Base-by-base conservation (phyloP, 306 rosid species). In the Cucumis hystrix region DNA sequence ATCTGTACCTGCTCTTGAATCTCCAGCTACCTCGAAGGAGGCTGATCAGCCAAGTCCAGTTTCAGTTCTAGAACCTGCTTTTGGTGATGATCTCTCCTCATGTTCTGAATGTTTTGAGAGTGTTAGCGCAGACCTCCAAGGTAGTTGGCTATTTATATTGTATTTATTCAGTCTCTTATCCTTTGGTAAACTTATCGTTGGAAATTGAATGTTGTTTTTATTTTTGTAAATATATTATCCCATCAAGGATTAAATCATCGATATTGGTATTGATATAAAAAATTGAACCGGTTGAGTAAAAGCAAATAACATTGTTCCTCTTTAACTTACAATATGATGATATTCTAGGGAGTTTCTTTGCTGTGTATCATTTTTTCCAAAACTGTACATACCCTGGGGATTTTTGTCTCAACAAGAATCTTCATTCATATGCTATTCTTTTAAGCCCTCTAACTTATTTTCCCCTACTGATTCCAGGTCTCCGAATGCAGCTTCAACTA, bases 31-130 rank as follows among this genome's bases (percentile, higher is more conserved):
- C 78, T 80, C 88, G 33, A 94, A 95, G 88, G 99, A 90, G 74
- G 88, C 89, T 77, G 97, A 95, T 78, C 99, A 92, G 74, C 99
- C 97, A 49, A 95, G 99, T 86, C 99, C 99, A 16, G 90, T 92
- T 84, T 95, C 99, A 68, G 92, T 92, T 78, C 84, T 95, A 49
- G 97, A 92, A 81, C 89, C 92, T 81, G 86, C 96, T 56, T 91
- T 88, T 68, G 82, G 83, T 0, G 97, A 92, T 85, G 96, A 95
- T 76, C 40, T 89, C 54, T 89, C 99, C 72, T 90, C 97, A 41
- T 86, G 88, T 80, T 89, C 99, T n/a, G 99, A 89, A 79, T 95
- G 97, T 82, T 95, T 95, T 74, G 97, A 83, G 83, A 88, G 89
- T 86, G 87, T 95, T 78, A 95, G 83, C 62, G 89, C 91, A 64